Base-by-base conservation (phyloP, 2,329 filamentous ascomycete species). In the Aspergillus sp. region DNA sequence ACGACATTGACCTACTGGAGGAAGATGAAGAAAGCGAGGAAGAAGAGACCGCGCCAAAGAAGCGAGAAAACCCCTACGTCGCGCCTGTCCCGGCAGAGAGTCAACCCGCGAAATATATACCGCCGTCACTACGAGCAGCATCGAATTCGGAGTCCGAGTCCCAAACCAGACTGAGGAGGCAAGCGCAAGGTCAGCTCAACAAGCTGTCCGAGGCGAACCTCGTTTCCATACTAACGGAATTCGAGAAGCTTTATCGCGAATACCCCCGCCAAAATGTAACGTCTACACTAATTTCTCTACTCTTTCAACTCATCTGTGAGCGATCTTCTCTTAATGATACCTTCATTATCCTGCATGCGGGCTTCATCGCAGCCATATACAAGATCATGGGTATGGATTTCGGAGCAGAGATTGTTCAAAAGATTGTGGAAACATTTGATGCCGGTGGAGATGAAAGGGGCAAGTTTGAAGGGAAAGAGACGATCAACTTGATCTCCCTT, bases 151-250 rank as follows among this genome's bases (percentile, higher is more conserved):
- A 90, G 62, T 81, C 83, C 1, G 89, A 96, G 71, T 79, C 83
- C 42, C 79, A 89, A 48, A 80, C 81, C 12, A 86, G 89, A 39
- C 78, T 99, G 49, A 86, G 87, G 57, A 86, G 91, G 60, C 91
- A 96, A 68, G 81, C 91, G 0, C 92, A 98, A 71, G 93, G 95
- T 69, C 82, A 95, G 17, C 83, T 99, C 69, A 99, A 99, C 74
- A 89, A 93, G 69, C 81, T 99, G 32, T 97, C 95, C 0, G 93
- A 98, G 70, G 87, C 91, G 38, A 98, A 95, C 66, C 81, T 99
- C 61, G 74, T 96, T 5, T 89, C 90, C 2, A 96, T 98, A 53
- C 78, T 97, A 3, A 83, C 84, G 43, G 89, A 96, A 17, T 82
- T 96, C 32, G 91, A 96, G 69, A 86, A 88, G 59, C 78, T 98